Base-by-base conservation (phyloP, 768 basidiomycete genomes). In the Hypholoma fasciculare region DNA sequence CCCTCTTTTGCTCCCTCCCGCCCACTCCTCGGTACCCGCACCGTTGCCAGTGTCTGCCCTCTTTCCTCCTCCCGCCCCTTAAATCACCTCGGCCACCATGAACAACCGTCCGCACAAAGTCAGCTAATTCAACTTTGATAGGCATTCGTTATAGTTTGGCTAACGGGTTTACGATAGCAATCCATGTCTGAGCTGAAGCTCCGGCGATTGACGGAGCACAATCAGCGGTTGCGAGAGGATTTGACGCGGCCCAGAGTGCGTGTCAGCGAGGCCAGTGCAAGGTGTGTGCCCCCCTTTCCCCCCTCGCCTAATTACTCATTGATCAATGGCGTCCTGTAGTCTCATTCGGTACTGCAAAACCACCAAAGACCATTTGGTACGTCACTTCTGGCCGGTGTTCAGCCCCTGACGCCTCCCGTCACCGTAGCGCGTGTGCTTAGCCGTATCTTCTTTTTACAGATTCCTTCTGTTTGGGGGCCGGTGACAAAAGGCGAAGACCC, bases 181-280 rank as follows among this genome's bases (percentile, higher is more conserved):
- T 92, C 93, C 67, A 96, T 98, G 94, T 92, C 92, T 50, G 96
- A 97, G 83, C 90, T 97, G 70, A 97, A 96, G 84, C 87, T 97
- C 61, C 86, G 95, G 38, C 82, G 96, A 40, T 78, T 98, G 69
- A 91, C 89, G 51, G 96, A 98, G 76, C 94, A 97, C 77, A 98
- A 96, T 69, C 88, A 92, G 71, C 83, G 96, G 62, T 73, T 97
- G 69, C 80, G 88, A 67, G 96, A 97, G 69, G 96, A 98, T 73
- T 76, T 98, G 60, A 86, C 88, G 44, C 78, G 95, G 63, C 93
- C 94, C n/a, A 81, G 96, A 68, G 86, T 95, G 67, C 79, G 89
- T 64, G 91, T 98, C 61, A 95, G 93, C 69, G 94, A 97, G 74
- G 96, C 96, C 39, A 90, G 88, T 68, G 80, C 89, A 64, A 92